phyloP scores from a whole-genome alignment of 129 eudicot species.

The Scalesia atractyloides region DNA sequence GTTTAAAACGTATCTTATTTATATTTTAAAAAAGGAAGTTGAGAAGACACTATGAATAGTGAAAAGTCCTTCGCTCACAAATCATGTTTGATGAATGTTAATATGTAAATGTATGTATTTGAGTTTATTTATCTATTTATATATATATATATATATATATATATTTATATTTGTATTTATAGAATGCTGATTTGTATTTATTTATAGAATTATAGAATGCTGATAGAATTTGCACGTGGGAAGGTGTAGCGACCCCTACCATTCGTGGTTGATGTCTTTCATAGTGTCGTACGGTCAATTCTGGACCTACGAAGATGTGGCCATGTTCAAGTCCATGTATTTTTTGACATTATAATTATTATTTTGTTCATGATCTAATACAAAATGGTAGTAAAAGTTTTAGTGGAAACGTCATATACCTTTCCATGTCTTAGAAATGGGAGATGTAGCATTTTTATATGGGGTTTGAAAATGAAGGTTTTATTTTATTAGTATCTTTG shows the following conservation, averaged over 20 bases:
- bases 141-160: too few species aligned
- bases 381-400: not conserved
- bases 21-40: not conserved
- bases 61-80: too few species aligned
- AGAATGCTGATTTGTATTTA: too few species aligned
- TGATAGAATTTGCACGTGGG: constrained; percentile 19
- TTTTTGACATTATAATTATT: not conserved
- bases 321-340: not conserved
- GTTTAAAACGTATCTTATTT: too few species aligned
- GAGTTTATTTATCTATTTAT: not conserved
- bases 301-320: constrained; percentile 13
- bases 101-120: too few species aligned
- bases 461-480: not conserved
- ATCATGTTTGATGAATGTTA: too few species aligned
- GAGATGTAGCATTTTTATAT: not conserved
- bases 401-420: not conserved
- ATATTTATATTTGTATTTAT: too few species aligned
- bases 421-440: not conserved
- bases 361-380: not conserved
- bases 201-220: too few species aligned
- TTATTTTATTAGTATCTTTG: not conserved
- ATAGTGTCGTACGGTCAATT: constrained; percentile 11
- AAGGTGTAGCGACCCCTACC: constrained; percentile 24
- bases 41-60: too few species aligned
- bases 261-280: constrained; percentile 29